Evolutionary conservation across 768 basidiomycete genomes (phyloP), one percentile per base, ranked within the genome.

Genomic region (Crepidotus variabilis): DNA sequence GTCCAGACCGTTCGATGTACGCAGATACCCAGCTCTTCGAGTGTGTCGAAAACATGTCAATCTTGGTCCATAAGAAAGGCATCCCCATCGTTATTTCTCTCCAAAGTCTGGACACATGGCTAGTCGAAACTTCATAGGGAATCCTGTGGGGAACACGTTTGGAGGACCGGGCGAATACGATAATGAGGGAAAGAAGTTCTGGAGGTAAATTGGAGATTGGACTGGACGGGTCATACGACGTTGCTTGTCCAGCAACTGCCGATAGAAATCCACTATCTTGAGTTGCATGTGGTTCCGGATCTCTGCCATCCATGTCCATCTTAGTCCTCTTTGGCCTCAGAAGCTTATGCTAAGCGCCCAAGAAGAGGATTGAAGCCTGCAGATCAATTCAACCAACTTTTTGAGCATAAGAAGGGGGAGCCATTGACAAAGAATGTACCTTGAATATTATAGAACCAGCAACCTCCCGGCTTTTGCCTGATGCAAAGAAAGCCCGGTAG

Each of bases 91-190:
- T 75, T 14, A 72, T 60, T 2, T 61, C 63, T 47, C 79, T 70
- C 77, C 78, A 80, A 49, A 63, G 66, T 16, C 55, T 55, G n/a
- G 72, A 79, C 39, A 80, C 76, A 55, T 79, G 77, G 36, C 73
- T 74, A 14, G 76, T 56, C 11, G 63, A 20, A n/a, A 80, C 71
- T 58, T 75, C 73, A 22, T 66, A 67, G 35, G 72, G 71, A 23
- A 72, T 53, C 50, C 50, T 57, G 39, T 64, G 63, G 39, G 60
- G 58, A 14, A 61, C 54, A 20, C 64, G 67, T 13, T 54, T 61
- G 14, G 51, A 57, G 18, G 69, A 63, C 46, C 60, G 60, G 7
- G 67, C 57, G 22, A 63, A 61, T 2, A 52, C 22, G 52, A 74
- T 67, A 10, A 75, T 69, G 10, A 58, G 57, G 20, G 66, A 60